Evolutionary conservation across 352 stramenopile species (phyloP), one percentile per base, ranked within the genome.

Genomic region (Blastocystis sp.): DNA sequence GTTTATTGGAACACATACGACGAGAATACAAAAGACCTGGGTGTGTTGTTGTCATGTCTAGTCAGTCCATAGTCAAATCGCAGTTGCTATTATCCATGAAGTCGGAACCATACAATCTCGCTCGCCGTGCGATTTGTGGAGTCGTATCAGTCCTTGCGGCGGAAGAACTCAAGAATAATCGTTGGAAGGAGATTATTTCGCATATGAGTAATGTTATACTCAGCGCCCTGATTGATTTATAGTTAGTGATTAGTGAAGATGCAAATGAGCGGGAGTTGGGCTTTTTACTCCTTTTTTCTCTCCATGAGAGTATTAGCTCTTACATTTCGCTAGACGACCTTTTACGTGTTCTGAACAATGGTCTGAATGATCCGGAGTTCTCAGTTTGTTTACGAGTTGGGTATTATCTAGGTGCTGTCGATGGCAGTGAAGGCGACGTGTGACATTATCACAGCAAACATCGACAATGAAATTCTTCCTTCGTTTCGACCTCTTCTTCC

Each of bases 81-180:
- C 73, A 85, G 30, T 24, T 85, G 37, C 26, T 85, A 9, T 20
- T 20, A 24, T 47, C n/a, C 30, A 66, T 85, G 50, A 26, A 39
- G 6, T 45, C 37, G 39, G 73, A 85, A 43, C 54, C 73, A 18
- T 85, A 53, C 30, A 16, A 66, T 8, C 26, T 85, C 0, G 73
- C 73, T 30, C 50, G 73, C 50, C 73, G 73, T 54, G 73, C 73
- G 11, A 85, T 85, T 18, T 85, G 73, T 65, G 73, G 73, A 34
- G 73, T 68, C 5, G 73, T 85, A 30, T 66, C 43, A 20, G 63
- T 66, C 7, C n/a, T 85, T 16, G 73, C 45, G 11, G 43, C 43
- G 26, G 43, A 43, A 0, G 73, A 85, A 43, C 54, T 85, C 3
- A 62, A 65, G 24, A 53, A 56, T 16, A 9, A 65, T 24, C 54